These are phyloP conservation scores for Adansonia madagascariensis DNA, from an alignment of 441 rosid species.

Conservation along the genomic window DNA sequence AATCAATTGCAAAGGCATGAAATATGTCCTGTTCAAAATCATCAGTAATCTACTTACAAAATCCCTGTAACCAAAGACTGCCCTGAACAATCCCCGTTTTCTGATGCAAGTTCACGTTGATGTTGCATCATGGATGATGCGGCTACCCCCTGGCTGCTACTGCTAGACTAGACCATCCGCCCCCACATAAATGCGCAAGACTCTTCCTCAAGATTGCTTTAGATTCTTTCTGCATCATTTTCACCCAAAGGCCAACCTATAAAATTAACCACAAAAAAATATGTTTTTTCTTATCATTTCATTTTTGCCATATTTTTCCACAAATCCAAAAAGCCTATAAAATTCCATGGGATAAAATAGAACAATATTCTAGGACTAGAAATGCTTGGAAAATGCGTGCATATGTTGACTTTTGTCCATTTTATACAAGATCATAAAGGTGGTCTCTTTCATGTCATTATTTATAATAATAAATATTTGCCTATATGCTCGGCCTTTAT, in stretches of 20 bases:
- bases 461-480: too few species aligned
- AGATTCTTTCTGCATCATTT: neutral
- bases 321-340: too few species aligned
- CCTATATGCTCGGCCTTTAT: neutral
- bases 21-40: neutral
- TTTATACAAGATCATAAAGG: neutral
- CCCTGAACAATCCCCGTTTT: neutral
- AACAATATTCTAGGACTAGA: neutral
- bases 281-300: too few species aligned
- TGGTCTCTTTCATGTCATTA: neutral
- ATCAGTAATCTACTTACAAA: neutral
- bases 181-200: neutral
- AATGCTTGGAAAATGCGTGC: neutral
- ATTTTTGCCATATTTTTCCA: too few species aligned
- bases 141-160: neutral
- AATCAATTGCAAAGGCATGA: neutral
- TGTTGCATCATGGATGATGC: conserved; percentile 3
- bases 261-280: neutral
- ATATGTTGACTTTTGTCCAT: neutral
- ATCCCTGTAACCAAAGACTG: neutral
- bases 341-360: neutral
- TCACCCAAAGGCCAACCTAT: neutral
- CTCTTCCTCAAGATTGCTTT: neutral
- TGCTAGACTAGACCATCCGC: neutral
- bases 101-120: neutral